These are phyloP conservation scores for Chrysanthemum lavandulifolium DNA, from an alignment of 129 eudicot species.

Conservation along the genomic window DNA sequence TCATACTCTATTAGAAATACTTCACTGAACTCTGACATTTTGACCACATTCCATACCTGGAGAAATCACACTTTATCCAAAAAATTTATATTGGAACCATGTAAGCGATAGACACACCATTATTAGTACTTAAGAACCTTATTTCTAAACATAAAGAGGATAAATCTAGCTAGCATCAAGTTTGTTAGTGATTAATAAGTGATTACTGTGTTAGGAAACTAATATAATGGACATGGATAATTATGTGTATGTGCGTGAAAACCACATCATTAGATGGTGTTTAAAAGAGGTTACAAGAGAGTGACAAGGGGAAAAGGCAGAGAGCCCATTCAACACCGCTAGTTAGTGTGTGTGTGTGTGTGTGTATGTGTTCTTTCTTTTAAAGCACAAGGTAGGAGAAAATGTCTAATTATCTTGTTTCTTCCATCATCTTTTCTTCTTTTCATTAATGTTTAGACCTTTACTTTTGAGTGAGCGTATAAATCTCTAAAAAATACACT, in stretches of 20 bases:
- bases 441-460: no score
- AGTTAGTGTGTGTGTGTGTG: no score
- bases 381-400: no score
- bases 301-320: not conserved
- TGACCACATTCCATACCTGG: not conserved
- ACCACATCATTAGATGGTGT: not conserved
- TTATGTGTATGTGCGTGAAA: not conserved
- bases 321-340: not conserved
- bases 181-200: no score
- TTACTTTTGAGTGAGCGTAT: no score
- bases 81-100: not conserved
- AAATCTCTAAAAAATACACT: no score
- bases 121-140: not conserved
- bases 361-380: no score
- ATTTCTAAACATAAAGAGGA: not conserved
- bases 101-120: not conserved
- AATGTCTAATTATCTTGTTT: no score
- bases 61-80: not conserved
- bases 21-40: not conserved
- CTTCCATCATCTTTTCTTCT: no score
- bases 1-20: not conserved
- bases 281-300: not conserved
- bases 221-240: not conserved
- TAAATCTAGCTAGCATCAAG: not conserved
- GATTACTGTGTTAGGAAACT: not conserved